A percentile compares a stretch with the other conserved stretches of the same genome.
phyloP scores from a whole-genome alignment of 1,139 yeast genomes.

The Suhomyces terraborum region DNA sequence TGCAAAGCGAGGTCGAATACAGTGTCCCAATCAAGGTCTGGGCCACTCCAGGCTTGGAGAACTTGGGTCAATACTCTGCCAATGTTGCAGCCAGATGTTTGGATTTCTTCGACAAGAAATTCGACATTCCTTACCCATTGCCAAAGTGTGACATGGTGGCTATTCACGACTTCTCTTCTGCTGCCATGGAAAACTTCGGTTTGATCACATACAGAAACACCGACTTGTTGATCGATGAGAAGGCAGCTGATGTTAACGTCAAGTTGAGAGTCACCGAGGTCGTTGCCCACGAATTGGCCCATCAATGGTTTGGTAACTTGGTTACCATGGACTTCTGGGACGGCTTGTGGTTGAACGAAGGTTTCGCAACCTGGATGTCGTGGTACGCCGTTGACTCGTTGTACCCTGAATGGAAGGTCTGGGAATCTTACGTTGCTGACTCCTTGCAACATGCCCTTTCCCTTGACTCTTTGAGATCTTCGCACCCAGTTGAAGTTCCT shows the following conservation, averaged over 20 bases:
- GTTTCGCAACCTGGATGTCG: slow-evolving; percentile 71
- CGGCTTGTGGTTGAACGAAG: slow-evolving; percentile 64
- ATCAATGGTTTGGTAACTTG: slow-evolving; percentile 66
- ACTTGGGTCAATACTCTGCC: slow-evolving; percentile 52
- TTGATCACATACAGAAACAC: slow-evolving; percentile 56
- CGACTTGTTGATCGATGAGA: slow-evolving; percentile 52
- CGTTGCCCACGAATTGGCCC: slow-evolving; percentile 64
- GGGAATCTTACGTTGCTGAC: slow-evolving; percentile 54
- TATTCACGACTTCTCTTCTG: slow-evolving; percentile 58
- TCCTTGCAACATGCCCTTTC: slow-evolving; percentile 54
- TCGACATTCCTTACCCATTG: slow-evolving; percentile 60
- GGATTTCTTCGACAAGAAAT: slow-evolving; percentile 51
- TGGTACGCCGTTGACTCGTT: slow-evolving; percentile 69
- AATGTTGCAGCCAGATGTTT: slow-evolving; percentile 55
- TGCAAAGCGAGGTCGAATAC: slow-evolving; percentile 29
- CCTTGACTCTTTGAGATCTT: slow-evolving; percentile 54
- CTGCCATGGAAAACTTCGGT: slow-evolving; percentile 68
- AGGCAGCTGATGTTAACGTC: slow-evolving; percentile 44
- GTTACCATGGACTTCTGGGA: slow-evolving; percentile 70
- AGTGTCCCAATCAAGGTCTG: slow-evolving; percentile 53
- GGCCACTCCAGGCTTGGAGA: slow-evolving; percentile 54
- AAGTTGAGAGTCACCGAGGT: slow-evolving; percentile 59
- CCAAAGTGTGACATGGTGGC: slow-evolving; percentile 61
- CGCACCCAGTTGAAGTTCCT: slow-evolving; percentile 63
- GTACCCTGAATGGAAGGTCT: slow-evolving; percentile 61